Evolutionary conservation across 2,329 filamentous ascomycete genomes (phyloP), one percentile per base, ranked within the genome.

Genomic region (Trichoderma citrinoviride): DNA sequence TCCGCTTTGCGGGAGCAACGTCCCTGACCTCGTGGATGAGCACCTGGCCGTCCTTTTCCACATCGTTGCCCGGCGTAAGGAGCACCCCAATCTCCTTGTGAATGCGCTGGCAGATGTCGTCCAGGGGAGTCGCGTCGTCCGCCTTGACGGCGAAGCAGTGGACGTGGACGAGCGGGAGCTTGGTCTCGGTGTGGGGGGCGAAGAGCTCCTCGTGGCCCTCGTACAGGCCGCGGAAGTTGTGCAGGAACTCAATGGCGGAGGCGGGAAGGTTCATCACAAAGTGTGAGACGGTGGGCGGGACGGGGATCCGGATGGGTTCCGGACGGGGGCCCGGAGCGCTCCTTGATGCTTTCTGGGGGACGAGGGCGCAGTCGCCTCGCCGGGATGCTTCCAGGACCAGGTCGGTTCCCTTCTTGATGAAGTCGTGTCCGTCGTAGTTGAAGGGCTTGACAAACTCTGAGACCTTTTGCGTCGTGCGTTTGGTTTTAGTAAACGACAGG

Each of bases 241-340:
- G 81, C 23, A 97, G 83, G 75, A 99, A 99, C 65, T 90, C 88
- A 66, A 95, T 89, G 1, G 95, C 94, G 1, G 88, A 90, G 1
- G 93, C 95, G 0, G 95, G 95, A 17, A 99, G 88, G 78, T 99
- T 99, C 92, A 99, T 97, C 69, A 98, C 90, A 76, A 93, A 99
- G 80, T 98, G 95, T n/a, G 88, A 85, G 74, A 98, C 91, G 43
- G 89, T 88, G 2, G 83, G 83, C 2, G 94, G 94, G 52, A 93
- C 82, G 12, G 81, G 79, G 29, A 87, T 73, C 67, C 72, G 77
- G 68, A 71, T 71, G 25, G 76, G 75, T 61, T 75, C 71, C 4
- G 78, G 78, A 3, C 74, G 74, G 15, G 76, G 74, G 21, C 73
- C 72, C 17, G 77, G 74, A 50, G 73, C 76, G 73, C 70, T 79